A percentile compares a stretch with the other conserved stretches of the same genome.
phyloP scores from a whole-genome alignment of 2,329 filamentous ascomycete species.

The Herpotrichia juniperi region DNA sequence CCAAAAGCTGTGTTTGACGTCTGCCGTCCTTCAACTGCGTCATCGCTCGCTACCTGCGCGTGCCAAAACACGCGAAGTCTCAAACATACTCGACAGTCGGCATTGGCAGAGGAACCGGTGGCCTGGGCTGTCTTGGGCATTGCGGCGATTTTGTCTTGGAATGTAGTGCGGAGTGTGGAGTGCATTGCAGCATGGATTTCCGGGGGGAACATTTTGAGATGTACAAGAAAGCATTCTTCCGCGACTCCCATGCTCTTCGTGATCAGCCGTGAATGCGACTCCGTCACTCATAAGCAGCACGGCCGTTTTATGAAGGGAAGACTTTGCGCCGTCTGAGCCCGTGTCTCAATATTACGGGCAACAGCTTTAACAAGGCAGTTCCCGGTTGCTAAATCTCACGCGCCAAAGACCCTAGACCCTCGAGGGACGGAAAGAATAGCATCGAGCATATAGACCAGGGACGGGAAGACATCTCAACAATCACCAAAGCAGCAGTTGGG shows the following conservation, averaged over 20 bases:
- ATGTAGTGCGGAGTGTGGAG: slow-evolving; percentile 1
- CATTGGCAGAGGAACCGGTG: slow-evolving; percentile 11
- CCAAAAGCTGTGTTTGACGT: slow-evolving; percentile 1
- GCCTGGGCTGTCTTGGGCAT: slow-evolving; percentile 8
- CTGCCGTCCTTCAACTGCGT: neutral
- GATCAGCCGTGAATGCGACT: neutral
- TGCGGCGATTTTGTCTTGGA: neutral
- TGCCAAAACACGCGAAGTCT: slow-evolving; percentile 6
- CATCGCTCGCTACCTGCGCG: neutral
- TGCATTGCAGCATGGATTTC: neutral
- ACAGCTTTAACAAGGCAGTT: slow-evolving; percentile 4
- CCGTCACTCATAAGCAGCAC: slow-evolving; percentile 7
- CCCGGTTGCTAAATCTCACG: neutral
- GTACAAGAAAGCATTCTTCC: neutral
- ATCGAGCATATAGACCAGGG: slow-evolving; percentile 11
- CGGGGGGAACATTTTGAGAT: neutral
- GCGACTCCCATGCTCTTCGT: neutral
- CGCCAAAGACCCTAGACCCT: slow-evolving; percentile 4
- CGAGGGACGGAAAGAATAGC: slow-evolving; percentile 5
- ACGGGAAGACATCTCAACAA: slow-evolving; percentile 4
- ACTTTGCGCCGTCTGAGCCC: neutral
- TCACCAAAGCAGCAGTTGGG: neutral
- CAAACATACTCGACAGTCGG: slow-evolving; percentile 5
- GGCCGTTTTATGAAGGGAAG: slow-evolving; percentile 1
- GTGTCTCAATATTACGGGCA: neutral